Evolutionary conservation across 2,329 filamentous ascomycete genomes (phyloP), one percentile per base, ranked within the genome.

Genomic region (Pyrenophora tritici-repentis): DNA sequence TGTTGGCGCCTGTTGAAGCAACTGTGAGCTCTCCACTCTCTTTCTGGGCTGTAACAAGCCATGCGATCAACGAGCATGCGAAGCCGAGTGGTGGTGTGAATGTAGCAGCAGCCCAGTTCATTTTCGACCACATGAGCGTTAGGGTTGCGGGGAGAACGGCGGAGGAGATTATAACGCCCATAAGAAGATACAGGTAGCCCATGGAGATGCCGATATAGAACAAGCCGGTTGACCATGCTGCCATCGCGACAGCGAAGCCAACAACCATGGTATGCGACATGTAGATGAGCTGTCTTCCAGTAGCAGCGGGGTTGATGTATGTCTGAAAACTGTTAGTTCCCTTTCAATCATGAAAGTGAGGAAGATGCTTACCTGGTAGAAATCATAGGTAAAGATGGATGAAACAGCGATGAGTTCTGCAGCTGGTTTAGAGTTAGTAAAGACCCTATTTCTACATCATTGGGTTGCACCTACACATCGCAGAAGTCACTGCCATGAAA

Each of bases 401-500:
- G 89, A 93, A 1, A 95, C 90, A 2, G 91, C 90, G 50, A 96
- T 93, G 5, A 96, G 78, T 70, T 96, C 89, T 0, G 90, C 87
- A 1, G 26, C 26, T 29, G 9, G 2, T 29, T 29, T 10, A 29
- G 5, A 29, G 26, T 29, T 5, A 29, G 26, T 29, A 12, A 12
- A 29, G 26, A 3, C 26, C 26, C 10, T 29, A 13, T 9, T 29
- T 29, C 10, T 29, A 29, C 7, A 29, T 10, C 10, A 29, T 2
- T 29, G 26, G 10, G 10, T 10, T 8, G 26, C 13, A 29, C 26
- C 3, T 29, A 29, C 88, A 92, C 57, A 88, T 89, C 0, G 91
- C 89, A 1, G 86, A 90, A 0, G 91, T 96, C 17, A 96, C 91
- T 17, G 92, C 91, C 86, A 96, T 90, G 78, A 96, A 95, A 46